phyloP scores from a whole-genome alignment of 345 rosid species.

The Balakata baccata region DNA sequence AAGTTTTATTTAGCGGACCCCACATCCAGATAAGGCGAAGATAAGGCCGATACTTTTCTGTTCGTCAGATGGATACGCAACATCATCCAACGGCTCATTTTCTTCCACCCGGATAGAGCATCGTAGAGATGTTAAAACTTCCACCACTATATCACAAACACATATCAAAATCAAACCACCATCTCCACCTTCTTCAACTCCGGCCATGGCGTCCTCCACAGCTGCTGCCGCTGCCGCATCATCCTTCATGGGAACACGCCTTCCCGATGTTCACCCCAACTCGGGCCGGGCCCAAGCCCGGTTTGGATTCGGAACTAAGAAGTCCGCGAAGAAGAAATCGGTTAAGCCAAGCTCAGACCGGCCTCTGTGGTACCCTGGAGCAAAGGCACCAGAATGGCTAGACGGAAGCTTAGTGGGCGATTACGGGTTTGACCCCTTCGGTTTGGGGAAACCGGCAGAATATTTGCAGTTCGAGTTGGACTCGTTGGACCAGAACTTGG shows the following conservation, averaged over 20 bases:
- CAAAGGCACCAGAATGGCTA: slow-evolving; percentile 56
- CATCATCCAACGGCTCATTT: slow-evolving; percentile 46
- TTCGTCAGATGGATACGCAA: slow-evolving; percentile 73
- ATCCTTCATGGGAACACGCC: slow-evolving; percentile 58
- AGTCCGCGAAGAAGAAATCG: slow-evolving; percentile 37
- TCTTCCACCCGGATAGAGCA: slow-evolving; percentile 29
- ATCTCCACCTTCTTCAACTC: neutral
- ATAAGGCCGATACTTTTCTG: slow-evolving; percentile 39
- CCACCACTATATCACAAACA: slow-evolving; percentile 8
- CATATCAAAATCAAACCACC: neutral
- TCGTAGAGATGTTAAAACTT: slow-evolving; percentile 13
- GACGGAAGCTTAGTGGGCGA: slow-evolving; percentile 73
- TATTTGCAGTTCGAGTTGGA: slow-evolving; percentile 68
- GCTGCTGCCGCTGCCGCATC: slow-evolving; percentile 56
- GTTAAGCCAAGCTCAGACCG: slow-evolving; percentile 36
- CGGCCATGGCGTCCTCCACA: slow-evolving; percentile 56
- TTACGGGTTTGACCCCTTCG: slow-evolving; percentile 76
- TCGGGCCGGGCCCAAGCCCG: slow-evolving; percentile 49
- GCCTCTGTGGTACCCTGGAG: slow-evolving; percentile 71
- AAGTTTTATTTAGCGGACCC: slow-evolving; percentile 22
- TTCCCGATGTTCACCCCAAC: slow-evolving; percentile 33
- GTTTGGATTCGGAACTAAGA: slow-evolving; percentile 56
- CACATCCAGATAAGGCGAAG: slow-evolving; percentile 54
- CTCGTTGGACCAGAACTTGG: slow-evolving; percentile 72
- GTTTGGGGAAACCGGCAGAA: slow-evolving; percentile 68